Conservation (phyloP, 495 filamentous ascomycete species). For the Copromyces sp. region DNA sequence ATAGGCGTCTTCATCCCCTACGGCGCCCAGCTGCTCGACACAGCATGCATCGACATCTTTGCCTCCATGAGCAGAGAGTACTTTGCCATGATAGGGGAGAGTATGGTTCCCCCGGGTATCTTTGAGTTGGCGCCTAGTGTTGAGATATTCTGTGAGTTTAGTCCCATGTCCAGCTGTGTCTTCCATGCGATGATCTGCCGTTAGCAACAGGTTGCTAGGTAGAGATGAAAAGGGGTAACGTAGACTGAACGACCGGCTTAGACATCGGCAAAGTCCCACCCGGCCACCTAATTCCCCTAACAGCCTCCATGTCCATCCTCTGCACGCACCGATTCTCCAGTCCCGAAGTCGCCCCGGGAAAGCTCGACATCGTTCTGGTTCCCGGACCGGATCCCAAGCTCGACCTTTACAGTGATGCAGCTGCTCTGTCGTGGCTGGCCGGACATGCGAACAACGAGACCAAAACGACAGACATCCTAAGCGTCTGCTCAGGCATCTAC, state of each 20-base stretch:
- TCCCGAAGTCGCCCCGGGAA: slow-evolving; percentile 36
- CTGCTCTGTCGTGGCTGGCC: slow-evolving; percentile 36
- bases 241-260: background rate
- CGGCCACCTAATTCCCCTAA: slow-evolving; percentile 22
- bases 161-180: background rate
- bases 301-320: slow-evolving; percentile 21
- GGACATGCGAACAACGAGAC: slow-evolving; percentile 23
- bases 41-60: slow-evolving; percentile 39
- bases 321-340: slow-evolving; percentile 34
- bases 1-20: slow-evolving; percentile 39
- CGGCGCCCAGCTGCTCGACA: slow-evolving; percentile 38
- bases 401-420: slow-evolving; percentile 15
- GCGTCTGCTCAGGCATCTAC: slow-evolving; percentile 45
- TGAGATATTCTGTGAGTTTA: slow-evolving; percentile 23
- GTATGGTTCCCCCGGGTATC: slow-evolving; percentile 24
- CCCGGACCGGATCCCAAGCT: slow-evolving; percentile 40
- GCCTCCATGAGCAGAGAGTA: slow-evolving; percentile 37
- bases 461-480: slow-evolving; percentile 35
- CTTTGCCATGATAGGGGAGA: slow-evolving; percentile 14
- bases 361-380: slow-evolving; percentile 42
- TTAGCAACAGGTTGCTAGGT: background rate
- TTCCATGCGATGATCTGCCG: background rate
- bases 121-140: slow-evolving; percentile 29
- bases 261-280: slow-evolving; percentile 30
- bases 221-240: background rate